Conservation (phyloP, 495 filamentous ascomycete genomes). For the Trichoderma reesei region DNA sequence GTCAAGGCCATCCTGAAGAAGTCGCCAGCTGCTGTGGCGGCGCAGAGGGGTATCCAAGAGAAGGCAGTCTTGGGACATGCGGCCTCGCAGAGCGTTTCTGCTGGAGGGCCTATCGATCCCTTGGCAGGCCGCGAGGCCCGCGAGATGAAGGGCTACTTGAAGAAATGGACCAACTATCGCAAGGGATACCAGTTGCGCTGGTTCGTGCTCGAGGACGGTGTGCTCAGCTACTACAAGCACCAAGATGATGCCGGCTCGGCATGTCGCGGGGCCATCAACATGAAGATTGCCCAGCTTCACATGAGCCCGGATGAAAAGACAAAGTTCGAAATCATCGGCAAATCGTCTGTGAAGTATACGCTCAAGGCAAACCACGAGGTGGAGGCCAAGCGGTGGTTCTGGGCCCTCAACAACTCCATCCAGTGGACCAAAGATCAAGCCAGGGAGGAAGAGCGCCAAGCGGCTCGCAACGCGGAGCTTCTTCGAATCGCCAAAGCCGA, state of each 20-base stretch:
- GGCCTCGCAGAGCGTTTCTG: constrained; percentile 46
- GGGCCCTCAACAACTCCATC: constrained; percentile 97
- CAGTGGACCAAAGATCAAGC: constrained; percentile 97
- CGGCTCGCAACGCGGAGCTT: constrained; percentile 61
- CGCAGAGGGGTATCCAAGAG: constrained; percentile 92
- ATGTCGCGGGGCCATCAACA: constrained; percentile 95
- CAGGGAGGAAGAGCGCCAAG: constrained; percentile 71
- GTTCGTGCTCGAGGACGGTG: constrained; percentile 97
- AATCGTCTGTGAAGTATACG: constrained; percentile 97
- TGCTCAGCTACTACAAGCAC: constrained; percentile 97
- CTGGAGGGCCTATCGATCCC: constrained; percentile 49
- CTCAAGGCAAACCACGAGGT: constrained; percentile 94
- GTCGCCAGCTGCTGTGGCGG: constrained; percentile 87
- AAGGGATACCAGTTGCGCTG: constrained; percentile 91
- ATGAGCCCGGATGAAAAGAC: constrained; percentile 97
- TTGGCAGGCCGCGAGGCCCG: constrained; percentile 74
- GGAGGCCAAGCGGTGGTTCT: constrained; percentile 91
- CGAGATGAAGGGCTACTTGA: constrained; percentile 97
- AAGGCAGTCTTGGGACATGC: constrained; percentile 82
- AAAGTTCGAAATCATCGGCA: constrained; percentile 92
- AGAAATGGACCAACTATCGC: constrained; percentile 99
- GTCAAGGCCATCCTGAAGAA: constrained; percentile 80
- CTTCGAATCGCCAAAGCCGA: constrained; percentile 56
- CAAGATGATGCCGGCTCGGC: constrained; percentile 91
- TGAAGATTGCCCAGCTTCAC: constrained; percentile 86